These are phyloP conservation scores for Syncephalastrum monosporum DNA, from an alignment of 371 early-diverging fungal species.

Conservation along the genomic window DNA sequence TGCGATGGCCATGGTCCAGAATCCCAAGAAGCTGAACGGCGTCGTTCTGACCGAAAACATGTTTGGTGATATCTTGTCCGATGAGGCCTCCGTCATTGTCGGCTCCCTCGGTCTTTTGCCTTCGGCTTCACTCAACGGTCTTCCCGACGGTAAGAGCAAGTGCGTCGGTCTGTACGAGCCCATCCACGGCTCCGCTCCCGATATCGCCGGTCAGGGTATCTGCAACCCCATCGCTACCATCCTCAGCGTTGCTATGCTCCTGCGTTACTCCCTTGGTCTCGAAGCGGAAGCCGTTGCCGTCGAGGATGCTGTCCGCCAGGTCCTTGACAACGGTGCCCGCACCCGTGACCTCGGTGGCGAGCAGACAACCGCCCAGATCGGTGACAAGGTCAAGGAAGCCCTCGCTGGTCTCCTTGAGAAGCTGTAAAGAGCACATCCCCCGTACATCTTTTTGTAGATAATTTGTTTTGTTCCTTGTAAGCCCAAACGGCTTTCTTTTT, in stretches of 20 bases:
- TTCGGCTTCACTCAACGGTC: slow-evolving; percentile 85
- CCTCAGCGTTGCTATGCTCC: slow-evolving; percentile 90
- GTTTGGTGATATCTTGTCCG: slow-evolving; percentile 97
- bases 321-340: slow-evolving; percentile 84
- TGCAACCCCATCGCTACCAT: slow-evolving; percentile 98
- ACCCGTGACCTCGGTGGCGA: slow-evolving; percentile 90
- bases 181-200: slow-evolving; percentile 97
- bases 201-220: slow-evolving; percentile 94
- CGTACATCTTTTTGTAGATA: too few relatives aligned
- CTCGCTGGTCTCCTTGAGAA: slow-evolving; percentile 60
- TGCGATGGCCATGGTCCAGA: slow-evolving; percentile 94
- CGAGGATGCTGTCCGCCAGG: slow-evolving; percentile 89
- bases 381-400: slow-evolving; percentile 83
- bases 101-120: slow-evolving; percentile 94
- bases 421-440: slow-evolving; percentile 5
- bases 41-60: slow-evolving; percentile 96
- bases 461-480: too few relatives aligned
- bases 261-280: slow-evolving; percentile 90
- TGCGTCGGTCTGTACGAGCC: slow-evolving; percentile 95
- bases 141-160: slow-evolving; percentile 71
- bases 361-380: slow-evolving; percentile 81
- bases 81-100: slow-evolving; percentile 94
- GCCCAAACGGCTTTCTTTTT: too few relatives aligned
- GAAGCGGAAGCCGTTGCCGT: slow-evolving; percentile 85
- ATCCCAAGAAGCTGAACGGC: slow-evolving; percentile 89